Evolutionary conservation across 2,329 filamentous ascomycete genomes (phyloP), one percentile per base, ranked within the genome.

Genomic region (Talaromyces sp.): DNA sequence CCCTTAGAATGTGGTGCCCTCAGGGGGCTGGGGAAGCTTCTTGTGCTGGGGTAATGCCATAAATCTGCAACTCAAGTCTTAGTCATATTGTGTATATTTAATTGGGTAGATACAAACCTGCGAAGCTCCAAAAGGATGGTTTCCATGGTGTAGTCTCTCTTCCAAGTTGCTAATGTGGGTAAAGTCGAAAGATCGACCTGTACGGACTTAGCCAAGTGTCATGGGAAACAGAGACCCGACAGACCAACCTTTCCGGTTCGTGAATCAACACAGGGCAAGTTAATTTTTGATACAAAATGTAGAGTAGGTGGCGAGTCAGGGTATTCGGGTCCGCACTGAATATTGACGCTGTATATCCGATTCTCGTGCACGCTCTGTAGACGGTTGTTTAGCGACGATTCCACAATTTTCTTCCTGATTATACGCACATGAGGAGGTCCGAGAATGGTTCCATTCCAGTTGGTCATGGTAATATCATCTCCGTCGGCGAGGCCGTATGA

Each of bases 391-490:
- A 60, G 24, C 22, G 61, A 62, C 35, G 33, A 7, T 10, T 43
- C 56, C 10, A 22, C 8, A 9, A 37, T 3, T 5, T 22, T 9
- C 52, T 37, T 50, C 8, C 22, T 24, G 43, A 45, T 57, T 35
- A 52, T 58, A 82, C 91, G 75, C 84, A 97, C 95, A 79, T 98
- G 93, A 77, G 95, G 94, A 71, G 95, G 95, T 1, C 95, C 95
- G 59, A 97, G 88, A 70, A 99, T 98, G 16, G 95, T 99, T 73
- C 94, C 95, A 75, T 96, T 97, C 95, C 95, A 99, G 84, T 97
- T 93, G 69, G 91, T 94, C 93, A 99, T 97, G 79, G 95, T 87
- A 69, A 97, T 86, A 75, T 99, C 95, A 75, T 97, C 93, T 57
- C 91, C 89, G 78, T 98, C 93, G 69, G 94, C 92, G 64, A 99